These are phyloP conservation scores for Fraxinus platypoda DNA, from an alignment of 305 asterid species.

Conservation along the genomic window DNA sequence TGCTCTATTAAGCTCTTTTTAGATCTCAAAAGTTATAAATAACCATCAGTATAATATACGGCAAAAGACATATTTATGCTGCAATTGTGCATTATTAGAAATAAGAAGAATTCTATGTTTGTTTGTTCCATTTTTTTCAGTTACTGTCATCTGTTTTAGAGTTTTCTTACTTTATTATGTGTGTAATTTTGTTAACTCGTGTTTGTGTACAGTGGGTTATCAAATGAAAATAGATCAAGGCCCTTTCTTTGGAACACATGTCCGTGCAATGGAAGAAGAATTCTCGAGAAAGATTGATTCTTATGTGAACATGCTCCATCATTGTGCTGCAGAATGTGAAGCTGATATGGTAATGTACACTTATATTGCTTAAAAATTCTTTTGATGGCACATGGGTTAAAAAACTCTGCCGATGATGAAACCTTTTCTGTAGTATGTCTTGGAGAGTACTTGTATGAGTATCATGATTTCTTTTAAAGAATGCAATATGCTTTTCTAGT, in stretches of 20 bases:
- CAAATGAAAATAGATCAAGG: slow-evolving; percentile 54
- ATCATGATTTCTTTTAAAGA: background rate
- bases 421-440: background rate
- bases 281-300: slow-evolving; percentile 49
- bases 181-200: background rate
- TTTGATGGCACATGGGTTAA: background rate
- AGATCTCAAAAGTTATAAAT: background rate
- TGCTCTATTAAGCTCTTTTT: background rate
- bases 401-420: background rate
- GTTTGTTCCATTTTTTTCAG: background rate
- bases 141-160: background rate
- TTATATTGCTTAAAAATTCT: background rate
- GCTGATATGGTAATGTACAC: slow-evolving; percentile 49
- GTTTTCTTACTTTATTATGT: background rate
- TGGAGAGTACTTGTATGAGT: background rate
- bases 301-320: slow-evolving; percentile 47
- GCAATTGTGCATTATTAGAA: background rate
- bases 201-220: slow-evolving; percentile 59
- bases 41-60: background rate
- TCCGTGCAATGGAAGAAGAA: slow-evolving; percentile 60
- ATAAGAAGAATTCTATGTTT: background rate
- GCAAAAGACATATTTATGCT: background rate
- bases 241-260: slow-evolving; percentile 51
- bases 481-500: background rate
- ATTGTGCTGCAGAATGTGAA: slow-evolving; percentile 53